Percentiles rank a stretch among this genome's conserved stretches.
Conservation (phyloP, 139 green algal species). For the Monoraphidium neglectum region DNA sequence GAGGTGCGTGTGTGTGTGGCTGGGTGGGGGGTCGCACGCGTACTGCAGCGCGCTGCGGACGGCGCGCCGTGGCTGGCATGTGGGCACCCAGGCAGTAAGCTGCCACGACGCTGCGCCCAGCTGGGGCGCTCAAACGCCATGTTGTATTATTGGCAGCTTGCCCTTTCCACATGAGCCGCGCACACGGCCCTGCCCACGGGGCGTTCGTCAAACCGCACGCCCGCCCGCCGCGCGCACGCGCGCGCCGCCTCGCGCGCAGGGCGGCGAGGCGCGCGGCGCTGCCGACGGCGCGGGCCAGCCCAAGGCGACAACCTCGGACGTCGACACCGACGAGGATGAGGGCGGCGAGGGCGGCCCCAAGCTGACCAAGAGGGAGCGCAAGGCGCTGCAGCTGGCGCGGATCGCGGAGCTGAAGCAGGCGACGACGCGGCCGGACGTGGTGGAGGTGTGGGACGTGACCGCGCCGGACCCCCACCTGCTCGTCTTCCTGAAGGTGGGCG, state of each 20-base stretch:
- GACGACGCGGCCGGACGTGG: slow-evolving; percentile 88
- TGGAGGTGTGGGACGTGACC: slow-evolving; percentile 98
- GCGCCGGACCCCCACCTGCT: slow-evolving; percentile 89
- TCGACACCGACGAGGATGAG: slow-evolving; percentile 37
- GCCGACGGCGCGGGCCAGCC: slow-evolving; percentile 9
- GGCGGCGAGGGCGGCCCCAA: slow-evolving; percentile 40
- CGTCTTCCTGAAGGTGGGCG: slow-evolving; percentile 90
- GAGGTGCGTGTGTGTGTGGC: background rate
- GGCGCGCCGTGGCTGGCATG: too few species aligned
- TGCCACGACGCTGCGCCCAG: too few species aligned
- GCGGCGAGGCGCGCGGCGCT: background rate
- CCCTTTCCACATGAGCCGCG: too few species aligned
- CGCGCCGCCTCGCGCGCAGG: background rate
- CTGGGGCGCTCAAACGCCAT: too few species aligned
- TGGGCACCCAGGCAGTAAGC: too few species aligned
- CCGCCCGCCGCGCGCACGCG: background rate
- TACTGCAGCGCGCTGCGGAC: too few species aligned
- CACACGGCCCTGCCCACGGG: background rate
- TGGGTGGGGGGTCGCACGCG: too few species aligned
- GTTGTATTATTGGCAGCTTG: too few species aligned
- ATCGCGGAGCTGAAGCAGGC: slow-evolving; percentile 94
- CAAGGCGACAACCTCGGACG: slow-evolving; percentile 30
- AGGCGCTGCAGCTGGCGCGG: slow-evolving; percentile 74
- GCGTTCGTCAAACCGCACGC: background rate
- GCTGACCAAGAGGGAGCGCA: slow-evolving; percentile 82